Conservation (phyloP, 768 basidiomycete species). For the Candolleomyces efflorescens region DNA sequence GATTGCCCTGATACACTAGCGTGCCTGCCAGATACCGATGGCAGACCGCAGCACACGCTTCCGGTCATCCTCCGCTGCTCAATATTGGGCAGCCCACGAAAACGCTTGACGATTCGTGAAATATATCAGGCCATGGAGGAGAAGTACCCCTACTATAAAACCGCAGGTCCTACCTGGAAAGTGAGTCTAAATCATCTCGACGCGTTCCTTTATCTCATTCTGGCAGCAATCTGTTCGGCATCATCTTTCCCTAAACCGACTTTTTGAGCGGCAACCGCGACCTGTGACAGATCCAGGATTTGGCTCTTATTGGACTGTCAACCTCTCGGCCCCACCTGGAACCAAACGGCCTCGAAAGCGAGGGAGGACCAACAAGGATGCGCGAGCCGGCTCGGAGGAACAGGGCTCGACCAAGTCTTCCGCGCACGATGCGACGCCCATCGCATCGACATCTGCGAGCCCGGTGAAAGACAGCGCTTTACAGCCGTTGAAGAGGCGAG, state of each 20-base stretch:
- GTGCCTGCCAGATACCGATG: constrained; percentile 76
- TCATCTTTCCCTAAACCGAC: constrained; percentile 75
- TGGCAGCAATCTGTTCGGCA: constrained; percentile 83
- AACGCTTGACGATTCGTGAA: constrained; percentile 77
- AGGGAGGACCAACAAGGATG: constrained; percentile 56
- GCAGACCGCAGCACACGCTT: constrained; percentile 77
- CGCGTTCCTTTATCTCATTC: constrained; percentile 11
- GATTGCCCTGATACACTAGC: constrained; percentile 75
- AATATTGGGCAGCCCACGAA: constrained; percentile 71
- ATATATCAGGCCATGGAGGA: constrained; percentile 86
- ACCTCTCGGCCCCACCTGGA: constrained; percentile 77
- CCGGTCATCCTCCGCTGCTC: constrained; percentile 83
- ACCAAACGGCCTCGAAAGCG: constrained; percentile 84
- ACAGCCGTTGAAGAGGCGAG: constrained; percentile 32
- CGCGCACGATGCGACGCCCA: background rate
- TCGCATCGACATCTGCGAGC: background rate
- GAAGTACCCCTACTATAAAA: constrained; percentile 79
- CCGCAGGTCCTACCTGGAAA: constrained; percentile 84
- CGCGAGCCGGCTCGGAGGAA: constrained; percentile 14
- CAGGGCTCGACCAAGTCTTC: background rate
- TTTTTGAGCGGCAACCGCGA: constrained; percentile 79
- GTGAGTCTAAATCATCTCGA: constrained; percentile 31
- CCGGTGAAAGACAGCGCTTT: background rate
- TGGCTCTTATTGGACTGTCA: constrained; percentile 90
- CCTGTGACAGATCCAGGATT: constrained; percentile 84